A percentile compares a stretch with the other conserved stretches of the same genome.
These are phyloP conservation scores for Penicillium simplicissimum DNA, from an alignment of 495 filamentous ascomycete species.

Conservation along the genomic window DNA sequence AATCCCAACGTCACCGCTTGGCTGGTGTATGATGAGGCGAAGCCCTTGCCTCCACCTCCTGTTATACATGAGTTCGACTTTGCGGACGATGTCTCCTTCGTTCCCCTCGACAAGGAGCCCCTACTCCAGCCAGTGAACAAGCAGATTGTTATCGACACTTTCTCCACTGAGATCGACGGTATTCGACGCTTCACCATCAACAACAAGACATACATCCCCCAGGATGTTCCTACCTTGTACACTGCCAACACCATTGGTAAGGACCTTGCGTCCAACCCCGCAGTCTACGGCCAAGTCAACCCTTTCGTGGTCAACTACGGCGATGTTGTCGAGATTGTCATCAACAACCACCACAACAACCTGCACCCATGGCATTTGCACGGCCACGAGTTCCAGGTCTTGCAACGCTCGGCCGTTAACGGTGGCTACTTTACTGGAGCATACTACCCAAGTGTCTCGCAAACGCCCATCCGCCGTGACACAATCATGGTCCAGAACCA, in stretches of 20 bases:
- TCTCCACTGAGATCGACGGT: slow-evolving; percentile 65
- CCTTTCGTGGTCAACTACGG: slow-evolving; percentile 49
- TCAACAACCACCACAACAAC: slow-evolving; percentile 63
- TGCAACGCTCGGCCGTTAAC: slow-evolving; percentile 43
- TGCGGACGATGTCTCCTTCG: slow-evolving; percentile 72
- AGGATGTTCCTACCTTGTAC: slow-evolving; percentile 77
- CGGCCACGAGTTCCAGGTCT: slow-evolving; percentile 56
- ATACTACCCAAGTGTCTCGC: slow-evolving; percentile 19
- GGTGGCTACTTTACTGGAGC: slow-evolving; percentile 45
- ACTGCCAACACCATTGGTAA: slow-evolving; percentile 53
- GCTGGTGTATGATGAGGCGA: slow-evolving; percentile 68
- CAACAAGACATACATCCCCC: slow-evolving; percentile 51
- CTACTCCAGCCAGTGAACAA: slow-evolving; percentile 34
- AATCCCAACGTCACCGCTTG: slow-evolving; percentile 80
- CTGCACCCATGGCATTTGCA: slow-evolving; percentile 69
- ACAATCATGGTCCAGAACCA: slow-evolving; percentile 57
- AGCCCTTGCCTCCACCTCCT: slow-evolving; percentile 57
- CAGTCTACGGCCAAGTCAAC: slow-evolving; percentile 37
- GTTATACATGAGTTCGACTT: slow-evolving; percentile 58
- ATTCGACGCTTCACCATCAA: slow-evolving; percentile 45
- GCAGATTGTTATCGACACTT: slow-evolving; percentile 41
- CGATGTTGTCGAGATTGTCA: slow-evolving; percentile 61
- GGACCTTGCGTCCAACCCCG: slow-evolving; percentile 55
- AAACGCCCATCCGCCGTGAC: slow-evolving; percentile 47
- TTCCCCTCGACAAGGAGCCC: slow-evolving; percentile 65